Percentiles rank a stretch among this genome's conserved stretches.
These are phyloP conservation scores for Solanum tacnaense DNA, from an alignment of 257 asterid genomes.

Conservation along the genomic window DNA sequence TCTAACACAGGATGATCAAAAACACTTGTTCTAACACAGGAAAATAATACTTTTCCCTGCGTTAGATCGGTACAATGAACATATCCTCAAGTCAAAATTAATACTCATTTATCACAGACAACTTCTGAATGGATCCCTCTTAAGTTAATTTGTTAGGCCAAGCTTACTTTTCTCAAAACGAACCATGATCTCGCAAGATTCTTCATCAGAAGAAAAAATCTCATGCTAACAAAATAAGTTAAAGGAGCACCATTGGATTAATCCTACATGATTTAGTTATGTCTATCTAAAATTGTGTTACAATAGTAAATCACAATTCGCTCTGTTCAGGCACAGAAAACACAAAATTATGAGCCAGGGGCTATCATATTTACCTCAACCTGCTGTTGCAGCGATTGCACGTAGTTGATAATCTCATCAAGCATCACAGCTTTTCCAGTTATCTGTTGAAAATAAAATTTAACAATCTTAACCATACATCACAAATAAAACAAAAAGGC, in stretches of 20 bases:
- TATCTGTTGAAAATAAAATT: constrained; percentile 29
- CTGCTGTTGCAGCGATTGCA: constrained; percentile 88
- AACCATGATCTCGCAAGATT: not conserved
- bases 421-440: constrained; percentile 98
- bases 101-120: not conserved
- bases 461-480: not conserved
- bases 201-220: not conserved
- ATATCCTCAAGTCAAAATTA: not conserved
- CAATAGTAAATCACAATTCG: not conserved
- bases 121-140: not conserved
- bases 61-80: not conserved
- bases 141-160: not conserved
- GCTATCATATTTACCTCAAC: constrained; percentile 58
- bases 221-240: not conserved
- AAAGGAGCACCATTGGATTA: not conserved
- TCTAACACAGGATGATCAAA: not conserved
- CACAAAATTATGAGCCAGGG: not conserved
- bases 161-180: not conserved
- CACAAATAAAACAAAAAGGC: not conserved
- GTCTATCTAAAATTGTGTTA: not conserved
- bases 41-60: not conserved
- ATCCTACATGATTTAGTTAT: not conserved
- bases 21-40: not conserved
- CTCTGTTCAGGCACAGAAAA: not conserved
- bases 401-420: constrained; percentile 95